Conservation (phyloP, 1,284 basidiomycete genomes). For the Blastosporella zonata region DNA sequence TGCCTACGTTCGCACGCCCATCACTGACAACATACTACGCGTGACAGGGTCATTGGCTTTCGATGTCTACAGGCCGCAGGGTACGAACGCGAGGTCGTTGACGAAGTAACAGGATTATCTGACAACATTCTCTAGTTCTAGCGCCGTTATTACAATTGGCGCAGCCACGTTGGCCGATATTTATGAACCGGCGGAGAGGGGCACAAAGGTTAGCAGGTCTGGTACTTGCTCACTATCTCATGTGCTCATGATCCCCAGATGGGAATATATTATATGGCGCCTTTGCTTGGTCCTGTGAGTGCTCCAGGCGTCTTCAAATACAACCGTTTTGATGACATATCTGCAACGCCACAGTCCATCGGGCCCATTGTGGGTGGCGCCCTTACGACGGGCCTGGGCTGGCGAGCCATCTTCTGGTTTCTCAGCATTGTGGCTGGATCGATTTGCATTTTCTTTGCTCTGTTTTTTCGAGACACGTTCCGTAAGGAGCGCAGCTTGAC, state of each 20-base stretch:
- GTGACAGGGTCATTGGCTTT: constrained; percentile 63
- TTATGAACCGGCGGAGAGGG: constrained; percentile 76
- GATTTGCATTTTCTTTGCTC: constrained; percentile 55
- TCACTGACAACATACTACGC: constrained; percentile 1
- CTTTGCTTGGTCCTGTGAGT: constrained; percentile 35
- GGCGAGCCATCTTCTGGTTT: constrained; percentile 84
- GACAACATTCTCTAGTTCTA: constrained; percentile 46
- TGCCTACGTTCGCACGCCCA: neutral
- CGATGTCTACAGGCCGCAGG: constrained; percentile 67
- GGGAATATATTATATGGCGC: constrained; percentile 72
- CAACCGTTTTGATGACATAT: neutral
- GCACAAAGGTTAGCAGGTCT: constrained; percentile 45
- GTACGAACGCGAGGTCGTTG: constrained; percentile 27
- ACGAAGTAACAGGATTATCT: neutral
- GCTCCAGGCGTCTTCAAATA: neutral
- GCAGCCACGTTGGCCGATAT: constrained; percentile 83
- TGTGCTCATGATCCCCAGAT: constrained; percentile 36
- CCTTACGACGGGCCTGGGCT: constrained; percentile 65
- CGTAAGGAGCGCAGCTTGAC: constrained; percentile 74
- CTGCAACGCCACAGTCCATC: constrained; percentile 36
- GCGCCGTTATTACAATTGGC: constrained; percentile 75
- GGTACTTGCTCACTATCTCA: neutral
- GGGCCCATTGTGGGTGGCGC: constrained; percentile 74
- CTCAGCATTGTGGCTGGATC: constrained; percentile 61
- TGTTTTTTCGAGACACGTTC: constrained; percentile 82